A percentile compares a stretch with the other conserved stretches of the same genome.
Conservation (phyloP, 163 green algal species). For the Scenedesmus sp. region DNA sequence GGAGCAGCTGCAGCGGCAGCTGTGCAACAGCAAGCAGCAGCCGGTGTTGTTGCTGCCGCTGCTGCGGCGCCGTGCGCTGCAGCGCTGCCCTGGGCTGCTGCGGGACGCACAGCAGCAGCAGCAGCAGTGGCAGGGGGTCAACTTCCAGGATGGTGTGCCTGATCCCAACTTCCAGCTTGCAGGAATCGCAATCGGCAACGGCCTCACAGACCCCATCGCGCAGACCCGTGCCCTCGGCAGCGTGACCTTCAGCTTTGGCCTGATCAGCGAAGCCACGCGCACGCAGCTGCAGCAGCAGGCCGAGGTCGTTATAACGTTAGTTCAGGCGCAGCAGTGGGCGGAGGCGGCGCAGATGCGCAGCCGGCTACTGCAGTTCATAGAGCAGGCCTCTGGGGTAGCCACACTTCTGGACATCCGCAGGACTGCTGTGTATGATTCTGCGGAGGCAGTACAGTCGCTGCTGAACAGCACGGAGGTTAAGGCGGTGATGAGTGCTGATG, state of each 20-base stretch:
- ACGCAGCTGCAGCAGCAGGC: conserved; percentile 51
- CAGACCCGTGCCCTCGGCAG: conserved; percentile 65
- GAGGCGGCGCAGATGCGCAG: not conserved
- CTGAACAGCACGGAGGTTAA: conserved; percentile 50
- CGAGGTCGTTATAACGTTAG: conserved; percentile 56
- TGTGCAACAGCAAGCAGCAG: conserved; percentile 13
- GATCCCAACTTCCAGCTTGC: conserved; percentile 51
- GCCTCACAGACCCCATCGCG: conserved; percentile 73
- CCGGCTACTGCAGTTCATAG: conserved; percentile 48
- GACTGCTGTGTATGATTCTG: conserved; percentile 37
- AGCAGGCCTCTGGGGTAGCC: conserved; percentile 35
- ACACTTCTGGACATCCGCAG: conserved; percentile 74
- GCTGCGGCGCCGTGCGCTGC: not conserved
- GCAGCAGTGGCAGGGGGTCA: conserved; percentile 2
- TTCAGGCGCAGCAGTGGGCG: conserved; percentile 35
- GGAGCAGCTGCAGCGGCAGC: not conserved
- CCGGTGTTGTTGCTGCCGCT: not conserved
- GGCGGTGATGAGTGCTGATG: conserved; percentile 55
- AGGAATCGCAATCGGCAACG: conserved; percentile 74
- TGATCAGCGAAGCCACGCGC: conserved; percentile 59
- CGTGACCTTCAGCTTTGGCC: conserved; percentile 56
- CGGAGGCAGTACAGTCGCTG: conserved; percentile 35
- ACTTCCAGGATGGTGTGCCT: not conserved
- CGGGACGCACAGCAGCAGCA: conserved; percentile 27
- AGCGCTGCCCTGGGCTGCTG: not conserved